Evolutionary conservation across 768 basidiomycete genomes (phyloP), one percentile per base, ranked within the genome.

Genomic region (Agrocybe chaxingu): DNA sequence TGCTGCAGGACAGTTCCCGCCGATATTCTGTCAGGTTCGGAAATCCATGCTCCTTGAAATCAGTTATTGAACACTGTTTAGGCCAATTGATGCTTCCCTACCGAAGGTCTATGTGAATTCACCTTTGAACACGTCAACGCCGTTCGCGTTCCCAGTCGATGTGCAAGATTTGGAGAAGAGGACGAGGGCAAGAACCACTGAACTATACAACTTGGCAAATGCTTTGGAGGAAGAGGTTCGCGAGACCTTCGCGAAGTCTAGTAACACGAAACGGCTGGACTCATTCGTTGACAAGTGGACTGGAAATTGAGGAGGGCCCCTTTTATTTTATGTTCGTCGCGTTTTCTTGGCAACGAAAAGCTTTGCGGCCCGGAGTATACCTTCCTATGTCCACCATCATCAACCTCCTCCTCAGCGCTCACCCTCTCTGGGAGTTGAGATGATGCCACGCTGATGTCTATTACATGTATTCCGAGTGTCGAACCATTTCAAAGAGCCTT

Each of bases 21-120:
- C 24, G 48, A 13, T 52, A 47, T 52, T 46, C 56, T 16, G 37
- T 10, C n/a, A 54, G 57, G 58, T 53, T 41, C 16, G 40, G 16
- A 29, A 39, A 38, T 6, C 33, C 6, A 31, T 24, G n/a, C 7
- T 41, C 12, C 2, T 45, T 34, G 8, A 4, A 29, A 35, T 42
- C 19, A 29, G 29, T 8, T 41, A 8, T 38, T 29, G 13, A 16
- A 33, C n/a, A 34, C 43, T 13, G 11, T 39, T n/a, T 34, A 65
- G 61, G 34, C 58, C 58, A 3, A 19, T 57, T 13, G 50, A 60
- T n/a, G 44, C 49, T 11, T 29, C 37, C 13, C 13, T 61, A 30
- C 38, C 48, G 7, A 12, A 46, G n/a, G 52, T 60, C 38, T 62
- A 61, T 42, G 50, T 45, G 3, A 47, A 65, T 32, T 58, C 61